These are phyloP conservation scores for Trichodelitschia bisporula DNA, from an alignment of 495 filamentous ascomycete genomes.

Conservation along the genomic window DNA sequence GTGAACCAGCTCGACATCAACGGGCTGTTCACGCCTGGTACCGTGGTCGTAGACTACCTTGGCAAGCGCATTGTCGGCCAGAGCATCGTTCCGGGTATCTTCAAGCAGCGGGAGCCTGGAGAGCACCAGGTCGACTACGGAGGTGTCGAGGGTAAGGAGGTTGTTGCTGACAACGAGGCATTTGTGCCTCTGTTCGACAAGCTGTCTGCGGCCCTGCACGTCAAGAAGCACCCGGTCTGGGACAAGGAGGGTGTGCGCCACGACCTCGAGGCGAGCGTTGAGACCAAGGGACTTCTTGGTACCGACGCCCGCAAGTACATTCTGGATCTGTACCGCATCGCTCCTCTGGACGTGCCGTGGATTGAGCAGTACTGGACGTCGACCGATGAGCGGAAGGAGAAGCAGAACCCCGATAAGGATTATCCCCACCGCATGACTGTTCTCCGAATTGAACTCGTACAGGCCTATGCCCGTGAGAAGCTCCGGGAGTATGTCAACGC, in stretches of 20 bases:
- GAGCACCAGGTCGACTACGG: slow-evolving; percentile 99
- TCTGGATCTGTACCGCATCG: slow-evolving; percentile 83
- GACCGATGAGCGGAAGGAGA: background rate
- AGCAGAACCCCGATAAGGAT: slow-evolving; percentile 4
- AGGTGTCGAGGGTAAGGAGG: slow-evolving; percentile 90
- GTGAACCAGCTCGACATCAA: slow-evolving; percentile 94
- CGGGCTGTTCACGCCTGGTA: slow-evolving; percentile 83
- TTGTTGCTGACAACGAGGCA: slow-evolving; percentile 65
- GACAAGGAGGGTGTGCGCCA: slow-evolving; percentile 83
- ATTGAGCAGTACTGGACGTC: slow-evolving; percentile 41
- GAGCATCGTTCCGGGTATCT: slow-evolving; percentile 96
- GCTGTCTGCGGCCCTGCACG: slow-evolving; percentile 59
- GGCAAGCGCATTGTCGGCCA: slow-evolving; percentile 95
- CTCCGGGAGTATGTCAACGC: slow-evolving; percentile 63
- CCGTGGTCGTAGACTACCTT: slow-evolving; percentile 88
- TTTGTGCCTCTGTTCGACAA: slow-evolving; percentile 74
- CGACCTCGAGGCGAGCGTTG: slow-evolving; percentile 84
- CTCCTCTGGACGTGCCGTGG: slow-evolving; percentile 78
- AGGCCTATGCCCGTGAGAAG: slow-evolving; percentile 58
- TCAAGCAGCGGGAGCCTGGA: slow-evolving; percentile 91
- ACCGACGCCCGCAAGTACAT: slow-evolving; percentile 95
- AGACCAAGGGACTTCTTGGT: slow-evolving; percentile 94
- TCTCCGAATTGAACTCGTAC: slow-evolving; percentile 68
- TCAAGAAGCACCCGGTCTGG: slow-evolving; percentile 95
- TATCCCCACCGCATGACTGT: slow-evolving; percentile 96